Evolutionary conservation across 164 flowering plant species (phyloP).

Genomic region (Kingdonia uniflora): DNA sequence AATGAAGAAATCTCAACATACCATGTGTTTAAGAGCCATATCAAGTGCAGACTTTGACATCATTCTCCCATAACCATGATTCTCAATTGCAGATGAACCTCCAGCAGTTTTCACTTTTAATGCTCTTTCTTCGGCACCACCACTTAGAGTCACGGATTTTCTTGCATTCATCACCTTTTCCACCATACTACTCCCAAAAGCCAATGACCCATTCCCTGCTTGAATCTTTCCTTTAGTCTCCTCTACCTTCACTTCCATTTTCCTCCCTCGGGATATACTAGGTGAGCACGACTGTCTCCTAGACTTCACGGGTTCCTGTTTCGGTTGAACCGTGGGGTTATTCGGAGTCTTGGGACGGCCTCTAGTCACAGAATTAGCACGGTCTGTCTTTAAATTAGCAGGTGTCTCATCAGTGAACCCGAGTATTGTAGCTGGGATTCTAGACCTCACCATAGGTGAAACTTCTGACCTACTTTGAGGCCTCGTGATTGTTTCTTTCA

Average conservation of each 20-base stretch:
- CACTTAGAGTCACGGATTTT: slow-evolving; percentile 11
- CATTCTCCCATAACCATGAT: slow-evolving; percentile 22
- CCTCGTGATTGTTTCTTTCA: slow-evolving; percentile 3
- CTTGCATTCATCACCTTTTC: slow-evolving; percentile 65
- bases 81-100: slow-evolving; percentile 10
- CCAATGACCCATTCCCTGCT: slow-evolving; percentile 18
- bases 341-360: slow-evolving; percentile 14
- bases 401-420: slow-evolving; percentile 30
- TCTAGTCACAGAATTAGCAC: slow-evolving; percentile 8
- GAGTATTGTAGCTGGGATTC: slow-evolving; percentile 19
- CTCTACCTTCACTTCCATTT: slow-evolving; percentile 11
- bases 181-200: slow-evolving; percentile 54
- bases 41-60: slow-evolving; percentile 23
- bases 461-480: slow-evolving; percentile 27
- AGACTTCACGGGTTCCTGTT: slow-evolving; percentile 9
- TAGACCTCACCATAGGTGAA: slow-evolving; percentile 31
- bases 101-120: slow-evolving; percentile 11
- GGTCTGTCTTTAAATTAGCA: slow-evolving; percentile 22
- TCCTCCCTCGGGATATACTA: slow-evolving; percentile 32
- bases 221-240: slow-evolving; percentile 8
- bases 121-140: slow-evolving; percentile 20
- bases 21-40: slow-evolving; percentile 30
- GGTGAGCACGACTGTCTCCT: slow-evolving; percentile 39
- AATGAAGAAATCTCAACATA: too few relatives aligned
- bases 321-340: neutral